phyloP scores from a whole-genome alignment of 2,329 filamentous ascomycete species.

The Lachnellula subtilissima region DNA sequence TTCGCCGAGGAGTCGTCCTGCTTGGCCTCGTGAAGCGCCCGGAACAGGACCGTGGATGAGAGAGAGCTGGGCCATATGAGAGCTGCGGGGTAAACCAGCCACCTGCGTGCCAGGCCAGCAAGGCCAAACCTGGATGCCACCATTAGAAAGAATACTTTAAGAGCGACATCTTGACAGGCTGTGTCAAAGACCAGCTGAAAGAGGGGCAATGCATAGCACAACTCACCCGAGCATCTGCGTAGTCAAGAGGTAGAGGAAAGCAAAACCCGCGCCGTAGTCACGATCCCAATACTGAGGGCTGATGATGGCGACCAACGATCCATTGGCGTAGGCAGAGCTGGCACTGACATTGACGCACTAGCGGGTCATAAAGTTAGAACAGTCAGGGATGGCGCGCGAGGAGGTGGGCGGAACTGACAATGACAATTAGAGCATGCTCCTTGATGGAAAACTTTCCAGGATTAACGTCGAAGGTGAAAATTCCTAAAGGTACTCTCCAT shows the following conservation, averaged over 20 bases:
- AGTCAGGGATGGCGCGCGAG: conserved; percentile 54
- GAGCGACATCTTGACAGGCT: background rate
- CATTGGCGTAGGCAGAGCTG: conserved; percentile 56
- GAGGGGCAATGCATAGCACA: background rate
- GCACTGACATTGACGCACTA: conserved; percentile 53
- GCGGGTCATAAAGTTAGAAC: conserved; percentile 32
- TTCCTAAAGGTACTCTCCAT: conserved; percentile 21
- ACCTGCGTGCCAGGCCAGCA: conserved; percentile 53
- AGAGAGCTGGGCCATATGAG: conserved; percentile 18
- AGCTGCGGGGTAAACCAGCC: conserved; percentile 45
- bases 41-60: conserved; percentile 12
- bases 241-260: conserved; percentile 55
- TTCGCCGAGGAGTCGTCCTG: conserved; percentile 44
- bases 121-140: conserved; percentile 52
- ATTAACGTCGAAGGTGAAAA: conserved; percentile 52
- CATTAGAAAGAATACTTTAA: background rate
- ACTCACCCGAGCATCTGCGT: conserved; percentile 50
- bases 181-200: background rate
- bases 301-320: conserved; percentile 31
- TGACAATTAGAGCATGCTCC: conserved; percentile 61
- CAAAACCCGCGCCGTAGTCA: conserved; percentile 50
- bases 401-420: conserved; percentile 61
- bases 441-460: conserved; percentile 65
- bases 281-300: conserved; percentile 34
- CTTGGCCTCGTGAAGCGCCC: conserved; percentile 53